Base-by-base conservation (phyloP, 2,329 filamentous ascomycete species). In the Botryosphaeria dothidea region DNA sequence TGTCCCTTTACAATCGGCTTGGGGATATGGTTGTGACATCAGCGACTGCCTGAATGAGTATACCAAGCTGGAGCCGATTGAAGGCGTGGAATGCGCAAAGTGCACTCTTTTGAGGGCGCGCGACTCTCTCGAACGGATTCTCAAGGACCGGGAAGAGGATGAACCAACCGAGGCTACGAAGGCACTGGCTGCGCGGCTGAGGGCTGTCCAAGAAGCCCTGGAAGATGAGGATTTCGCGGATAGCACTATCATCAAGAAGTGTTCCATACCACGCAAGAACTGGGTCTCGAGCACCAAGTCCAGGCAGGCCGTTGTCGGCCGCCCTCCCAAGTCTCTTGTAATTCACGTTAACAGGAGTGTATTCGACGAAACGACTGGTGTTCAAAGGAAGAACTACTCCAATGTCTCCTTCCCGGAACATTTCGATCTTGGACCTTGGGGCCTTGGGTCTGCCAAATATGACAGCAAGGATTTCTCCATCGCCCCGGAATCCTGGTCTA, bases 281-380 rank as follows among this genome's bases (percentile, higher is more conserved):
- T 88, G 90, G 71, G 86, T 93, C 7, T 86, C 85, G 21, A 88
- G 90, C 17, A 96, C 91, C 4, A 99, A 99, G 78, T 93, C 93
- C 8, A 90, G 93, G 66, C 95, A 98, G 75, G 90, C 91, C 9
- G 92, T 94, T 13, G 86, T 99, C 69, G 93, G 91, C 3, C 85
- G 93, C 31, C 85, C 93, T 1, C 95, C 95, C 1, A 88, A 88
- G 67, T 92, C 90, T 64, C 81, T 99, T 15, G 91, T 89, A 0
- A 83, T 98, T 8, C 95, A 99, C 74, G 86, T 98, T 74, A 97
- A 98, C 73, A 87, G 95, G 45, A 97, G 93, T 58, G 86, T 95
- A 0, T 98, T 97, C 71, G 91, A 97, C 71, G 92, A 96, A 69
- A 83, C 82, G 57, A 96, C 92, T 0, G 92, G 92, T 4, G 82